Conservation (phyloP, 2,329 filamentous ascomycete genomes). For the Colletotrichum cuscutae region DNA sequence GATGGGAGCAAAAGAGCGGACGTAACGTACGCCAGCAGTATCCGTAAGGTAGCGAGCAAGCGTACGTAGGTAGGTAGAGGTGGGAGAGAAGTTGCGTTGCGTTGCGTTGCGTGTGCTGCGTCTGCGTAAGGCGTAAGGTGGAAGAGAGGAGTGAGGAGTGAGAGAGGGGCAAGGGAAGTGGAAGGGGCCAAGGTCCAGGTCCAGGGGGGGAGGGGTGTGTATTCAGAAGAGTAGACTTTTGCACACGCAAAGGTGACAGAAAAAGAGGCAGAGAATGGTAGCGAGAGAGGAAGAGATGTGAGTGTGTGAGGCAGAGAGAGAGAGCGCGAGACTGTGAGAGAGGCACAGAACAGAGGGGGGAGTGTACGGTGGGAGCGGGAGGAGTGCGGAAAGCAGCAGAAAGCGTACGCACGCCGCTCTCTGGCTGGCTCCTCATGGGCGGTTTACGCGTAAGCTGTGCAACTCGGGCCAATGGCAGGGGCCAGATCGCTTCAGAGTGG, state of each 20-base stretch:
- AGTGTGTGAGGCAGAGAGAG: not conserved
- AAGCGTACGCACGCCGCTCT: conserved; percentile 32
- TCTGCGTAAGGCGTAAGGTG: not conserved
- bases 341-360: conserved; percentile 1
- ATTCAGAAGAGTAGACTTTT: not conserved
- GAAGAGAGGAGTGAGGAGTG: not conserved
- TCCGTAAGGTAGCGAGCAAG: conserved; percentile 8
- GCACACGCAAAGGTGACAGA: not conserved
- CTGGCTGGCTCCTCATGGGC: conserved; percentile 35
- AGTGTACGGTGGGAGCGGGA: not conserved
- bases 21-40: conserved; percentile 20
- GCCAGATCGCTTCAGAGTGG: conserved; percentile 23
- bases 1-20: not conserved
- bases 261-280: not conserved
- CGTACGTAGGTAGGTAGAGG: not conserved
- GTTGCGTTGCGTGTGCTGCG: not conserved
- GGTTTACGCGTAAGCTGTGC: conserved; percentile 46
- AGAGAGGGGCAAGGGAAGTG: conserved; percentile 13
- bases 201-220: conserved; percentile 3
- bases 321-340: not conserved
- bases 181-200: not conserved
- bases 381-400: conserved; percentile 25
- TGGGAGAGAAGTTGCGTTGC: not conserved
- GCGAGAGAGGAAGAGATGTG: not conserved
- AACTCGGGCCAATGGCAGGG: conserved; percentile 39